A percentile compares a stretch with the other conserved stretches of the same genome.
phyloP scores from a whole-genome alignment of 441 rosid genomes.

The Corymbia citriodora region DNA sequence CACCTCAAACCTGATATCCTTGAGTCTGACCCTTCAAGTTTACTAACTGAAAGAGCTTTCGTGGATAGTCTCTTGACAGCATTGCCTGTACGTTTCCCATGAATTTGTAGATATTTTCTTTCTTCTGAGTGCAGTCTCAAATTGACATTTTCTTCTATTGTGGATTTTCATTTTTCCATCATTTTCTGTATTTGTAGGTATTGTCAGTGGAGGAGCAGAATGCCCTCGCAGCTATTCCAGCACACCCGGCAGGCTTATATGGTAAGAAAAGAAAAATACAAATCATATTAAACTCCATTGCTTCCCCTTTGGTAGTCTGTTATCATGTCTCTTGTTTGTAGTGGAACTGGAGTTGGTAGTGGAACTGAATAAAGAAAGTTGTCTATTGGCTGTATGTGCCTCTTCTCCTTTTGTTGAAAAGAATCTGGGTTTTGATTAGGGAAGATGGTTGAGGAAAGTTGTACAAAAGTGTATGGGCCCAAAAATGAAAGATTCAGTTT shows the following conservation, averaged over 20 bases:
- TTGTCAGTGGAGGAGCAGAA: conserved; percentile 84
- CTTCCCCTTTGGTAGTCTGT: background rate
- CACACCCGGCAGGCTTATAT: conserved; percentile 81
- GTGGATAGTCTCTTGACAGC: conserved; percentile 66
- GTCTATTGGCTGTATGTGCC: background rate
- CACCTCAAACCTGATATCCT: conserved; percentile 60
- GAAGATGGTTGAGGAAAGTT: background rate
- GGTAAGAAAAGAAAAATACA: conserved; percentile 33
- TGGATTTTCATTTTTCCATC: background rate
- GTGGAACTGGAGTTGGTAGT: background rate
- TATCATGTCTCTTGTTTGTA: background rate
- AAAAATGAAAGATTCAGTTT: background rate
- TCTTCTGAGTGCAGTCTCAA: background rate
- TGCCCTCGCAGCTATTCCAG: conserved; percentile 87
- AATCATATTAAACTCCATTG: background rate
- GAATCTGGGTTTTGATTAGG: background rate
- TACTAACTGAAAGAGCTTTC: conserved; percentile 48
- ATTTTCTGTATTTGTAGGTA: conserved; percentile 36
- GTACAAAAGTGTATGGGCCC: background rate
- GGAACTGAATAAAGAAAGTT: background rate
- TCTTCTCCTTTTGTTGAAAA: background rate
- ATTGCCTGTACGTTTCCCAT: conserved; percentile 51
- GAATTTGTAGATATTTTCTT: background rate
- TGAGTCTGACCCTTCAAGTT: conserved; percentile 50
- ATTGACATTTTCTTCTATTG: background rate